Base-by-base conservation (phyloP, 768 basidiomycete species). In the Suillus decipiens region DNA sequence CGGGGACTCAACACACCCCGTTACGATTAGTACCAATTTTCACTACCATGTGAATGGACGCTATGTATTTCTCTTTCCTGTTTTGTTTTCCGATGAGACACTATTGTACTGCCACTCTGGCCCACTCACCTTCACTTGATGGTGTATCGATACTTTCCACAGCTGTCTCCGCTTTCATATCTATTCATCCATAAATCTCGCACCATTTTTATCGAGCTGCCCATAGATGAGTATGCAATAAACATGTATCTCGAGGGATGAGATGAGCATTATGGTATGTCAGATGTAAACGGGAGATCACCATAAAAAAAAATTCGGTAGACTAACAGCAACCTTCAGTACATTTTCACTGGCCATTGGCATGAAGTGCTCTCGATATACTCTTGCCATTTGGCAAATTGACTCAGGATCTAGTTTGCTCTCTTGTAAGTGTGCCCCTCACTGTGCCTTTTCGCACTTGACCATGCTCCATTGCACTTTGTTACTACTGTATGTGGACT, bases 141-240 rank as follows among this genome's bases (percentile, higher is more conserved):
- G 22, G 36, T 56, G 36, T 56, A 56, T 56, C 54, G 14, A 56
- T 56, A 56, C 36, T 8, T 56, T 37, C 8, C 15, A 24, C 36
- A 37, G 36, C 36, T 56, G 54, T 56, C 8, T 37, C 24, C 15
- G 12, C 15, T 56, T 56, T 37, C 36, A 24, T 36, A 36, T 55
- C 28, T n/a, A 36, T 14, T 31, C n/a, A 22, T 53, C 33, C n/a
- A 36, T 55, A 36, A 34, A 36, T 55, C 22, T 36, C 2, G 7
- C n/a, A 36, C 50, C 14, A 15, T 55, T 36, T 55, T 48, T 48
- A 12, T 55, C 14, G 34, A 55, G 34, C 31, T 54, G 33, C 33
- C 54, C 24, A 50, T 50, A 50, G 15, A 17, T 28, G 24, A 15
- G 24, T 15, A 28, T 15, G 24, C 24, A 50, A 50, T 9, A 28